Base-by-base conservation (phyloP, 768 basidiomycete genomes). In the Leccinum rimulosum region DNA sequence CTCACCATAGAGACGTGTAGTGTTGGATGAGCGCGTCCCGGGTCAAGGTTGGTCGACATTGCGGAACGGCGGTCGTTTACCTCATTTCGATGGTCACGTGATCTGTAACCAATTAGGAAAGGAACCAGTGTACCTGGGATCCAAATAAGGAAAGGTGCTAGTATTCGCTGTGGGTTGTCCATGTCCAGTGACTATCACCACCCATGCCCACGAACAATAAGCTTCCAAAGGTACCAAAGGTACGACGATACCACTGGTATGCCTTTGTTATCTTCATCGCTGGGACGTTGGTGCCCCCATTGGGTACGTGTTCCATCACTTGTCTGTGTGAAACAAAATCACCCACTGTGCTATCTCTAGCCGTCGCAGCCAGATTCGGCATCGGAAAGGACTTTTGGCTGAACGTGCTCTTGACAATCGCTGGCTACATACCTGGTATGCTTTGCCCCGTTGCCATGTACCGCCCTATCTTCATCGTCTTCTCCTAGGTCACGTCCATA, bases 351-450 rank as follows among this genome's bases (percentile, higher is more conserved):
- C 28, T 50, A 54, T 56, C 58, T 57, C 4, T 70, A 97, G 95
- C 95, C 60, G 95, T 97, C 31, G 95, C 93, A 6, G 88, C 93
- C 25, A 82, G 95, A 57, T 98, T 98, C 70, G 95, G 95, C 31
- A 84, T 96, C 66, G 94, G 93, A 14, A 77, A 77, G 56, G 95
- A 98, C 72, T 95, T 97, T 76, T 95, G 88, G 84, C 76, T 97
- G 66, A 97, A 97, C 74, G 73, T 93, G 4, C 70, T 96, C 64
- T 75, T 95, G 36, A 95, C 92, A n/a, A 82, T 98, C 55, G 88
- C 86, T 70, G 95, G 95, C 11, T 97, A 96, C 72, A 89, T 94
- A 65, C 92, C 91, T 55, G 91, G 91, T 89, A 50, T 10, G 78
- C 62, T 45, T 19, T 55, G 2, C 27, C 19, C 38, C 25, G 15